Conservation (phyloP, 768 basidiomycete genomes). For the Auricularia auricula-judae region DNA sequence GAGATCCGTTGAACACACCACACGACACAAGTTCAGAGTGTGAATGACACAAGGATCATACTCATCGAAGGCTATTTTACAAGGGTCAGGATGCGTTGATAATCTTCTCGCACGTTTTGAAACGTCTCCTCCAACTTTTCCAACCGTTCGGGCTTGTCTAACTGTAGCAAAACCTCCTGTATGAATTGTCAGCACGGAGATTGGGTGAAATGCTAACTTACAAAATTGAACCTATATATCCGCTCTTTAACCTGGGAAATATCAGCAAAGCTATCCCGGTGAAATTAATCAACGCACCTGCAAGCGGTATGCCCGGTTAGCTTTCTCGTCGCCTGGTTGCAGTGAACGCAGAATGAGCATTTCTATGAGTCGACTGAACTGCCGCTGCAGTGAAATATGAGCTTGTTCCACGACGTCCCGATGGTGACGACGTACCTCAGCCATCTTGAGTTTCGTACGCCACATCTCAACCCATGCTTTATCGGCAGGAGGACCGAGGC, state of each 20-base stretch:
- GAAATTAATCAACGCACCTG: constrained; percentile 24
- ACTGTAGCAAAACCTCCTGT: constrained; percentile 78
- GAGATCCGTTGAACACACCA: too few relatives aligned
- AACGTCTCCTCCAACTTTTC: constrained; percentile 92
- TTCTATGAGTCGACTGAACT: constrained; percentile 86
- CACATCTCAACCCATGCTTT: constrained; percentile 69
- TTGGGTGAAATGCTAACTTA: constrained; percentile 20
- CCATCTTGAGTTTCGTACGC: constrained; percentile 80
- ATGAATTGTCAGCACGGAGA: neutral
- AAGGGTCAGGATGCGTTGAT: constrained; percentile 62
- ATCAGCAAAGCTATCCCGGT: neutral
- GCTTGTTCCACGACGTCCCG: constrained; percentile 6
- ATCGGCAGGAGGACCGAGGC: constrained; percentile 68
- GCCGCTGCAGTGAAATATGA: constrained; percentile 44
- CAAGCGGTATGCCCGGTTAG: constrained; percentile 60
- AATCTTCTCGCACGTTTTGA: constrained; percentile 75
- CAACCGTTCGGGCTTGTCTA: constrained; percentile 78
- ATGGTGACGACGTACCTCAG: constrained; percentile 43
- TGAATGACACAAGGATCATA: too few relatives aligned
- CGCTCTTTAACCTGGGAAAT: constrained; percentile 68
- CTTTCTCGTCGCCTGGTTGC: constrained; percentile 45
- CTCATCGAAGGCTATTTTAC: constrained; percentile 16
- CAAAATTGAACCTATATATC: constrained; percentile 90
- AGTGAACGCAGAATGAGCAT: constrained; percentile 75
- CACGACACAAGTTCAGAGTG: too few relatives aligned